Evolutionary conservation across 2,329 filamentous ascomycete genomes (phyloP).

Genomic region (Daldinia sp.): DNA sequence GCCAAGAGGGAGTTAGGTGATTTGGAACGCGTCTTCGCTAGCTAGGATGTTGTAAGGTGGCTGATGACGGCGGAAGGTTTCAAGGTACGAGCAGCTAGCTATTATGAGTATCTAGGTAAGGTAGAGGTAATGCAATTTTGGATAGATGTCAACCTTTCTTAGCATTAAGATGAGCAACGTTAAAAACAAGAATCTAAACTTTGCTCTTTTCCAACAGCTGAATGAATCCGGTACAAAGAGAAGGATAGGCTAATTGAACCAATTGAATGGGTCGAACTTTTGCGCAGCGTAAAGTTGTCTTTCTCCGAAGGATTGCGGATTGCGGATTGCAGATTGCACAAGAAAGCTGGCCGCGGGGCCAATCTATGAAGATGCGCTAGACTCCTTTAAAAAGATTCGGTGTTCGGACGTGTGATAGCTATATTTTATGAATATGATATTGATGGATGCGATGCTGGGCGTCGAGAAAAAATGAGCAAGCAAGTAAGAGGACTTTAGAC

Average conservation of each 20-base stretch:
- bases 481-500: constrained; percentile 1
- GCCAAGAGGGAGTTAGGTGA: constrained; percentile 10
- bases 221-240: constrained; percentile 31
- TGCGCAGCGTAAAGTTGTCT: constrained; percentile 22
- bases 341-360: constrained; percentile 13
- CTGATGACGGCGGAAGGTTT: not conserved
- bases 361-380: constrained; percentile 18
- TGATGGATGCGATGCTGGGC: constrained; percentile 21
- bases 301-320: constrained; percentile 31
- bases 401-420: not conserved
- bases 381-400: constrained; percentile 13
- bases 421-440: constrained; percentile 17
- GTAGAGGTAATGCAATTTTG: constrained; percentile 8
- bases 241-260: constrained; percentile 28
- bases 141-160: constrained; percentile 6
- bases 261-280: constrained; percentile 22
- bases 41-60: not conserved
- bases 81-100: constrained; percentile 7
- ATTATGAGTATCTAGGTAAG: constrained; percentile 3
- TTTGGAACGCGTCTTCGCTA: constrained; percentile 22
- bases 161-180: not conserved
- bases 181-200: constrained; percentile 22
- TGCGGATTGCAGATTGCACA: constrained; percentile 19
- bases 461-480: constrained; percentile 10
- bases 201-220: constrained; percentile 23